Evolutionary conservation across 1,284 basidiomycete genomes (phyloP).

Genomic region (Cryptococcus sp.): DNA sequence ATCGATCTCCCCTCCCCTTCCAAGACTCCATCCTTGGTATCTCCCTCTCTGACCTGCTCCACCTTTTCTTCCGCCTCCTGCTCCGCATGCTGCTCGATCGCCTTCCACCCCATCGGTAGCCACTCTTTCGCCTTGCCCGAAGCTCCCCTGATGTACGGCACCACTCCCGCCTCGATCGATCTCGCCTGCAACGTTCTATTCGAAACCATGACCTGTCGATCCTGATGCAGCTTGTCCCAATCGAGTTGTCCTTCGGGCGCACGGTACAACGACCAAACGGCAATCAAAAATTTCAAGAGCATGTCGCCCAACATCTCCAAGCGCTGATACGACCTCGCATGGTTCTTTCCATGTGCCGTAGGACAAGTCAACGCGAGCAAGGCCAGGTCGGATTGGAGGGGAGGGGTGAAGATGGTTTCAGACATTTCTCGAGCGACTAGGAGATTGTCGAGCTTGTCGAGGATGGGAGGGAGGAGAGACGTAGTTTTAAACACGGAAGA

Average conservation of each 20-base stretch:
- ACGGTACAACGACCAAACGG: slow-evolving; percentile 12
- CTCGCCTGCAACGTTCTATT: slow-evolving; percentile 23
- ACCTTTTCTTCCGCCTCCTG: not conserved
- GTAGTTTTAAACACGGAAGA: slow-evolving; percentile 22
- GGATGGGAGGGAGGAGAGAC: slow-evolving; percentile 18
- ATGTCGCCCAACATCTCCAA: slow-evolving; percentile 42
- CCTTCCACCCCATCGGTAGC: slow-evolving; percentile 27
- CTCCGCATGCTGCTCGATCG: not conserved
- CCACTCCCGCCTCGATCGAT: slow-evolving; percentile 19
- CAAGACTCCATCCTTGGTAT: too few relatives aligned
- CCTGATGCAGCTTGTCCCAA: slow-evolving; percentile 11
- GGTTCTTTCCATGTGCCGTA: not conserved
- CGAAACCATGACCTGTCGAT: slow-evolving; percentile 22
- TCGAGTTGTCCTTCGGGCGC: slow-evolving; percentile 7
- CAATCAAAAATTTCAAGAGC: slow-evolving; percentile 29
- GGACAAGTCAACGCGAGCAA: slow-evolving; percentile 26
- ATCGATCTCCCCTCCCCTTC: too few relatives aligned
- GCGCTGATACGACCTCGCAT: slow-evolving; percentile 26
- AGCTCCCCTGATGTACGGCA: slow-evolving; percentile 26
- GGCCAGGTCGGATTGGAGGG: slow-evolving; percentile 12
- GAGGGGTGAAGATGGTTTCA: slow-evolving; percentile 8
- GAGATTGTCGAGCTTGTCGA: slow-evolving; percentile 21
- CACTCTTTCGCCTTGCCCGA: slow-evolving; percentile 19
- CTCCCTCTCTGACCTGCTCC: not conserved
- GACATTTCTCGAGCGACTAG: slow-evolving; percentile 27